Evolutionary conservation across 352 stramenopile species (phyloP), one percentile per base, ranked within the genome.

Genomic region (Phytophthora ramorum): DNA sequence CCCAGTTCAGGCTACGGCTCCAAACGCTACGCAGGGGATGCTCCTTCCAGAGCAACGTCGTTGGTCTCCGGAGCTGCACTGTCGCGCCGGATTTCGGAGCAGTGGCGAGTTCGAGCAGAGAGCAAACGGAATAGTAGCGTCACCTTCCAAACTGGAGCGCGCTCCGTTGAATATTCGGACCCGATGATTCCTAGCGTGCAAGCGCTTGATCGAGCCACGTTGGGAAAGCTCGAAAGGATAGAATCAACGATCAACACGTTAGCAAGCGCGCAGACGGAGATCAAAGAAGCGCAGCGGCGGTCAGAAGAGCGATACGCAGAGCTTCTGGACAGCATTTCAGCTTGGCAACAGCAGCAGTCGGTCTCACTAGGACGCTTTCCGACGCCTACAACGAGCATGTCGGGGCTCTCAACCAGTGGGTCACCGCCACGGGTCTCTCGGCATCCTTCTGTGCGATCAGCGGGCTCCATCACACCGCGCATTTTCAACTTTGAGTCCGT

Each of bases 401-500:
- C 52, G 16, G 38, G 53, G 0, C 41, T 47, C 7, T 73, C 63
- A 12, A 51, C 14, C 5, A 40, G 17, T 62, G 46, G 40, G 1
- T 55, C 51, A 1, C 32, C 67, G 24, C 46, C 45, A 5, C 5
- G 46, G 1, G 10, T 58, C 12, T 57, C 54, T 14, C 30, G 49
- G 1, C 28, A 17, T 47, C 50, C 54, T 46, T 66, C 61, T 12
- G 17, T 26, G 14, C 58, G 60, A 45, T 37, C 53, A 12, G 60
- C 61, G 37, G 35, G 35, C 8, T 65, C 54, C 6, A 22, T 54
- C 14, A 73, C 59, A 14, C 64, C 73, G 24, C 58, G 60, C 1
- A 76, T 83, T 48, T 83, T 86, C 52, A 80, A 55, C 24, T 82
- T 84, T 51, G 72, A 82, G 30, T 71, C 72, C 3, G 64, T 79